Base-by-base conservation (phyloP, 495 filamentous ascomycete species). In the Neurospora cerealis region DNA sequence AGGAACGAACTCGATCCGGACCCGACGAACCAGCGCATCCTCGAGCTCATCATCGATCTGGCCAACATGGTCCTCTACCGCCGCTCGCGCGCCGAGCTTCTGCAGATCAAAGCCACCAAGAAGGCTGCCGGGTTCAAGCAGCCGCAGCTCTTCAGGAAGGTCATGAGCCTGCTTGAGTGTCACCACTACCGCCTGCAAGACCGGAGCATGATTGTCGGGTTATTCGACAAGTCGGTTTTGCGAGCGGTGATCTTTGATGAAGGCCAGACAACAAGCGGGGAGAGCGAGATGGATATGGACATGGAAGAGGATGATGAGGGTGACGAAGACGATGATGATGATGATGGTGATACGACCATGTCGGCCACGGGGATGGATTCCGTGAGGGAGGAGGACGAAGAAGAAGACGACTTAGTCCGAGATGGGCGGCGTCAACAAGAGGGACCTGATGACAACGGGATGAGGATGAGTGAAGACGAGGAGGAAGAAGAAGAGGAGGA, bases 171-270 rank as follows among this genome's bases (percentile, higher is more conserved):
- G 40, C 85, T 99, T n/a, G 96, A 97, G 83, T 90, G 88, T 70
- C 94, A 97, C 75, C 93, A 96, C 77, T 98, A 93, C 81, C 89
- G 95, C 39, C 86, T 98, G 32, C 89, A 89, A 7, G 90, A 93
- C 69, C 91, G 95, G 54, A 91, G 93, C 54, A 94, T 96, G 81
- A 90, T 97, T 41, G 89, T 98, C 70, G 94, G 98, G 79, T 83
- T 98, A 34, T 99, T 98, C 80, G 95, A 98, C 76, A 95, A 93
- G 82, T 89, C 86, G 42, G 93, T 98, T 37, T 84, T 98, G 81
- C 85, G 93, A 76, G 88, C 89, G 54, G 92, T 98, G 71, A 91
- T 98, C 11, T 86, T 86, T 73, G 87, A 84, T 21, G 86, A 89
- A 74, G 86, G 86, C 40, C 71, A 70, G 46, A 74, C 62, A 9